A percentile compares a stretch with the other conserved stretches of the same genome.
Evolutionary conservation across 768 basidiomycete genomes (phyloP).

Genomic region (Hygrocybe coccinea): DNA sequence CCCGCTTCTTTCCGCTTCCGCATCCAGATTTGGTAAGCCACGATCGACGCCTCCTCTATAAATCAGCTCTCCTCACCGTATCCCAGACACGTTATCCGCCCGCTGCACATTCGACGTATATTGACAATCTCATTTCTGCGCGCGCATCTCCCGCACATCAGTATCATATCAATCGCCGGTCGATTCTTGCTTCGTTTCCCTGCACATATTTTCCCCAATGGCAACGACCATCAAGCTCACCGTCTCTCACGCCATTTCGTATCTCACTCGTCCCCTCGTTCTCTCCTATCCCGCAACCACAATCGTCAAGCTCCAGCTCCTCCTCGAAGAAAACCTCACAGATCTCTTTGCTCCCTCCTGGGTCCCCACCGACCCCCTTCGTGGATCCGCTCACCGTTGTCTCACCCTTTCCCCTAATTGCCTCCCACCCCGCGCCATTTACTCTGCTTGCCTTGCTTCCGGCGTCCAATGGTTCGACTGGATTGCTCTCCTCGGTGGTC

Average conservation of each 20-base stretch:
- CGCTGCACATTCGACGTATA: neutral
- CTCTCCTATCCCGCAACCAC: slow-evolving; percentile 53
- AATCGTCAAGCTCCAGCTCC: slow-evolving; percentile 63
- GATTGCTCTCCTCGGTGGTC: slow-evolving; percentile 63
- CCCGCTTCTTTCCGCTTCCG: slow-evolving; percentile 8
- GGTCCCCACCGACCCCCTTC: slow-evolving; percentile 57
- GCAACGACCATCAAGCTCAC: slow-evolving; percentile 57
- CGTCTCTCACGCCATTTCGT: slow-evolving; percentile 69
- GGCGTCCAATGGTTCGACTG: slow-evolving; percentile 79
- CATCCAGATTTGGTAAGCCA: too few species aligned
- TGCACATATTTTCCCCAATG: slow-evolving; percentile 19
- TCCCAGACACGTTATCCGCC: neutral
- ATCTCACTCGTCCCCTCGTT: slow-evolving; percentile 64
- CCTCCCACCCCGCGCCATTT: slow-evolving; percentile 66
- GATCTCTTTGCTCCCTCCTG: slow-evolving; percentile 65
- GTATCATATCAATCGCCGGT: slow-evolving; percentile 66
- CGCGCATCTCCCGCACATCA: slow-evolving; percentile 30
- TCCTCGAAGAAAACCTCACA: slow-evolving; percentile 69
- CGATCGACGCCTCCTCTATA: neutral
- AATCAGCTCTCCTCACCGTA: neutral
- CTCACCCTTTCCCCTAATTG: slow-evolving; percentile 65
- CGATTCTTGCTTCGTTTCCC: slow-evolving; percentile 42
- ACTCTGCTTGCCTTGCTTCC: slow-evolving; percentile 63
- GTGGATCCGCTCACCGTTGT: slow-evolving; percentile 68
- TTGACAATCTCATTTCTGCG: slow-evolving; percentile 21